Conservation (phyloP, 768 basidiomycete species). For the Boletus reticuloceps region DNA sequence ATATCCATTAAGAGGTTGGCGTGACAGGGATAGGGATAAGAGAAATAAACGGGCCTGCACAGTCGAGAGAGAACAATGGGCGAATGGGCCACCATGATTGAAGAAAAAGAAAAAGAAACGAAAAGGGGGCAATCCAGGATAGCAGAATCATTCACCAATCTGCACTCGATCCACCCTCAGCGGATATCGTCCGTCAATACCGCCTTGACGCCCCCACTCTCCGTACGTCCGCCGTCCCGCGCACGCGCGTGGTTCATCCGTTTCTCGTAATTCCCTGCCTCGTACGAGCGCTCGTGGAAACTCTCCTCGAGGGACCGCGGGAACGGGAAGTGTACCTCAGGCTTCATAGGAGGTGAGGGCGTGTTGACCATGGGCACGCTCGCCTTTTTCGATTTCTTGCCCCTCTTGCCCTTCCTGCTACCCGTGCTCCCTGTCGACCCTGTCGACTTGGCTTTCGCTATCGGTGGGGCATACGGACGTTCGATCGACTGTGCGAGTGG, state of each 20-base stretch:
- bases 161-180: conserved; percentile 9
- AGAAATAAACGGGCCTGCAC: conserved; percentile 9
- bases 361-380: conserved; percentile 40
- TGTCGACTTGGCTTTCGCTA: conserved; percentile 26
- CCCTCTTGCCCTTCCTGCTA: conserved; percentile 32
- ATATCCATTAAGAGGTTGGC: conserved; percentile 18
- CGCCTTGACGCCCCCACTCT: conserved; percentile 83
- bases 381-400: conserved; percentile 37
- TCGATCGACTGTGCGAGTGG: conserved; percentile 26
- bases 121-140: conserved; percentile 6
- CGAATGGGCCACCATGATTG: conserved; percentile 8
- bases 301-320: conserved; percentile 49
- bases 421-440: conserved; percentile 23
- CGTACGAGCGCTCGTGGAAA: conserved; percentile 26
- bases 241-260: conserved; percentile 75
- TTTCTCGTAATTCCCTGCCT: conserved; percentile 33
- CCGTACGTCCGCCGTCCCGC: conserved; percentile 78
- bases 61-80: conserved; percentile 6
- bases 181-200: conserved; percentile 47
- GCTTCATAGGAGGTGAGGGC: conserved; percentile 29
- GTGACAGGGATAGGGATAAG: conserved; percentile 9
- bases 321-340: conserved; percentile 56
- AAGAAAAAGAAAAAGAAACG: not conserved
- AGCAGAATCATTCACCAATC: conserved; percentile 11
- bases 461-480: conserved; percentile 27